A percentile compares a stretch with the other conserved stretches of the same genome.
These are phyloP conservation scores for Leishmania lainsoni DNA, from an alignment of 208 protist species.

Conservation along the genomic window DNA sequence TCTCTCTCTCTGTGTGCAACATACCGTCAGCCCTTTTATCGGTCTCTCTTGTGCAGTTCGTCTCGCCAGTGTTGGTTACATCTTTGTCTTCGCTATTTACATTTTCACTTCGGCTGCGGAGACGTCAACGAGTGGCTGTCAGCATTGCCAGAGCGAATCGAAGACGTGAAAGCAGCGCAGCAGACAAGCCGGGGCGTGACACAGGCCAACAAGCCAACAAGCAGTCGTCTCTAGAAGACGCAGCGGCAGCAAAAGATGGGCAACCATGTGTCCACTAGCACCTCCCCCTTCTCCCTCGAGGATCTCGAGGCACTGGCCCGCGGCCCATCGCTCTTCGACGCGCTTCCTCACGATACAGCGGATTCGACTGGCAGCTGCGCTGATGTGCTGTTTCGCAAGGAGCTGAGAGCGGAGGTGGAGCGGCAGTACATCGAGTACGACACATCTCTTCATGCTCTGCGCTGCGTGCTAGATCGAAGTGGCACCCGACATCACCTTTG, in stretches of 20 bases:
- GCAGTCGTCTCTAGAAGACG: neutral
- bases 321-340: constrained; percentile 10
- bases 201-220: neutral
- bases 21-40: neutral
- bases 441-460: constrained; percentile 30
- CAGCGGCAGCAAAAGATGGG: constrained; percentile 45
- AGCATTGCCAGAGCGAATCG: neutral
- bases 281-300: constrained; percentile 48
- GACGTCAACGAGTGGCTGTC: neutral
- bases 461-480: constrained; percentile 26
- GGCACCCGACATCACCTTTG: constrained; percentile 3
- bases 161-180: neutral
- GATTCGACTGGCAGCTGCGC: neutral
- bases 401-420: constrained; percentile 26
- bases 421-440: constrained; percentile 24
- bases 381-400: constrained; percentile 6
- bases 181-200: neutral
- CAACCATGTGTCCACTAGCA: constrained; percentile 59
- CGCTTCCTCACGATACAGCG: constrained; percentile 2
- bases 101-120: neutral
- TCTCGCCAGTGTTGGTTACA: neutral
- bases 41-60: neutral
- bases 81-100: neutral
- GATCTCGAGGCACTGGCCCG: constrained; percentile 34
- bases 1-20: constrained; percentile 1